Evolutionary conservation across 2,329 filamentous ascomycete genomes (phyloP), one percentile per base, ranked within the genome.

Genomic region (Drechslera avenae): DNA sequence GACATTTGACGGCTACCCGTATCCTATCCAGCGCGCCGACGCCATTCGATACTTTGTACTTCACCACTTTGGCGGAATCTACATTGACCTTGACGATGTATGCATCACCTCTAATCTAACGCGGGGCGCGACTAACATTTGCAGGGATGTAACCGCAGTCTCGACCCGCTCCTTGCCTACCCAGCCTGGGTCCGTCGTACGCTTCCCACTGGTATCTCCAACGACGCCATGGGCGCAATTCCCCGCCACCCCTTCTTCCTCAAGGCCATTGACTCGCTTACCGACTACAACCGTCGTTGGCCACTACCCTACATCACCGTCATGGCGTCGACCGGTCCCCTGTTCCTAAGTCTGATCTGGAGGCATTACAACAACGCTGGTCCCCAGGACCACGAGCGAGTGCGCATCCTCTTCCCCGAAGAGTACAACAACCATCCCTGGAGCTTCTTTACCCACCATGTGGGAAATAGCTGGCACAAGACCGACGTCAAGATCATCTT

Each of bases 41-140:
- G 80, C 88, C 4, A 88, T 93, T 63, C 83, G 89, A 42, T 93
- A 93, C 75, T 92, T 93, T 68, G 80, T 91, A 16, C 79, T 94
- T 26, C 81, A 86, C 45, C 84, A 90, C 72, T 92, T 84, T 68
- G 90, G 90, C 47, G 90, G 90, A 33, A 86, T 91, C 48, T 93
- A 93, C 73, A 85, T 93, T 60, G 89, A 94, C 66, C 76, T 93
- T 39, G 89, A 94, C 72, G 86, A 86, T 72, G 82, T 83, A 72
- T 36, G 81, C 45, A 37, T 23, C 8, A 1, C 13, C 12, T 8
- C 5, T 12, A 23, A 23, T 5, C 8, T 13, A 23, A 44, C 8
- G n/a, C 4, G 23, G 14, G 4, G 61, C 45, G 32, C 26, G 32
- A 41, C 43, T 52, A 30, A 57, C 39, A 39, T 40, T 8, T 19